These are phyloP conservation scores for Coccomyxa subellipsoidea DNA, from an alignment of 163 green algal species.

Conservation along the genomic window DNA sequence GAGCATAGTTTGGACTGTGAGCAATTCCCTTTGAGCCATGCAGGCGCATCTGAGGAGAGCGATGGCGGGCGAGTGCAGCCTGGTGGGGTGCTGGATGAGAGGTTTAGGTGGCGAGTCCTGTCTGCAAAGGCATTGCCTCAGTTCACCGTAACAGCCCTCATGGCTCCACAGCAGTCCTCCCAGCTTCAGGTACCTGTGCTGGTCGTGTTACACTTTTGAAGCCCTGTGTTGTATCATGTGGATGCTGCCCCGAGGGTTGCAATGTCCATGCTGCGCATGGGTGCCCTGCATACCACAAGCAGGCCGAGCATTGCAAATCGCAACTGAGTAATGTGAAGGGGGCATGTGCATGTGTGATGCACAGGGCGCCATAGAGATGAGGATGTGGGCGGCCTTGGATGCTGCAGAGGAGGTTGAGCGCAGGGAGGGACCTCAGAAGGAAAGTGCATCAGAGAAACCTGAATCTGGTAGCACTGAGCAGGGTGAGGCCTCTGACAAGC, in stretches of 20 bases:
- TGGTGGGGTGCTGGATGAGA: neutral
- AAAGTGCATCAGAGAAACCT: neutral
- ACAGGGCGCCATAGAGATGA: conserved; percentile 1
- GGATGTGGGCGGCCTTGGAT: neutral
- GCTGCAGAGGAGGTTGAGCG: neutral
- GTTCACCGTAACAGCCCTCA: neutral
- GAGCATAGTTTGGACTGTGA: too few relatives aligned
- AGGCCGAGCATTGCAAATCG: neutral
- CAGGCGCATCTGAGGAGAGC: neutral
- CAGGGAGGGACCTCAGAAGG: neutral
- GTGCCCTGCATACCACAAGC: neutral
- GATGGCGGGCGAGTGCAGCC: neutral
- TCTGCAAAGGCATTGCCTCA: neutral
- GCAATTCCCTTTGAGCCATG: neutral
- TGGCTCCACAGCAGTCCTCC: neutral
- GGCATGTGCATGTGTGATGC: neutral
- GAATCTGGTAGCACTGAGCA: neutral
- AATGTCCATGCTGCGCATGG: neutral
- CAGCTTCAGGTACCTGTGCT: neutral
- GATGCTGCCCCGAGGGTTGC: too few relatives aligned
- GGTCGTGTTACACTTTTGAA: neutral
- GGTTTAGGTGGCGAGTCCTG: neutral
- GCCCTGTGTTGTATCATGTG: too few relatives aligned
- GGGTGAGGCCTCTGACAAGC: too few relatives aligned
- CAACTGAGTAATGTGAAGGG: neutral